Conservation (phyloP, 371 early-diverging fungal genomes). For the Nematocida minor region DNA sequence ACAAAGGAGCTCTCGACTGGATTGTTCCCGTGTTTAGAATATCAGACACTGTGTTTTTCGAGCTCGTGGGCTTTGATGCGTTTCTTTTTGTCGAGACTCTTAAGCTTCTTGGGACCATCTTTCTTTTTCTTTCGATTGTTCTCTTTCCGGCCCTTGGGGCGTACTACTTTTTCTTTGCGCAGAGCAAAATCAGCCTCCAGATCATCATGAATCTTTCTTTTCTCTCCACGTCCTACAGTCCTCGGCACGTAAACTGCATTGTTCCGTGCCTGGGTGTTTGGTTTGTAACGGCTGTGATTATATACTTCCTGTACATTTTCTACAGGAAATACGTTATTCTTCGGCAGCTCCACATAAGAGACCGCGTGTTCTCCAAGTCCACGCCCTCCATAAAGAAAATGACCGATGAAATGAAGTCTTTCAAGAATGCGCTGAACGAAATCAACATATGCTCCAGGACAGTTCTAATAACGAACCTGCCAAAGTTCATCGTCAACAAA, state of each 20-base stretch:
- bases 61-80: constrained; percentile 64
- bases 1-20: constrained; percentile 62
- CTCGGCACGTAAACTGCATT: constrained; percentile 4
- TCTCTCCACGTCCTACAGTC: constrained; percentile 19
- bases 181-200: constrained; percentile 3
- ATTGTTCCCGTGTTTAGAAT: constrained; percentile 59
- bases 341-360: constrained; percentile 63
- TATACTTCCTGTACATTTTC: constrained; percentile 65
- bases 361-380: constrained; percentile 62
- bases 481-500: constrained; percentile 58
- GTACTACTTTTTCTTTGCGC: constrained; percentile 44
- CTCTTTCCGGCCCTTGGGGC: constrained; percentile 54
- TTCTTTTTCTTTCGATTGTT: constrained; percentile 46
- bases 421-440: constrained; percentile 51
- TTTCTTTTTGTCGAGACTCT: constrained; percentile 65
- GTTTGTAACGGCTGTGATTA: constrained; percentile 52
- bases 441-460: constrained; percentile 59
- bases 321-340: constrained; percentile 63
- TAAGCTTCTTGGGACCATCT: constrained; percentile 62
- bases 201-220: constrained; percentile 36
- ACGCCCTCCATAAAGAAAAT: constrained; percentile 58
- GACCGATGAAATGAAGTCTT: constrained; percentile 20
- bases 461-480: constrained; percentile 58
- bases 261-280: constrained; percentile 42
- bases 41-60: constrained; percentile 55